Evolutionary conservation across 1,284 basidiomycete genomes (phyloP).

Genomic region (Paramarasmius palmivorus): DNA sequence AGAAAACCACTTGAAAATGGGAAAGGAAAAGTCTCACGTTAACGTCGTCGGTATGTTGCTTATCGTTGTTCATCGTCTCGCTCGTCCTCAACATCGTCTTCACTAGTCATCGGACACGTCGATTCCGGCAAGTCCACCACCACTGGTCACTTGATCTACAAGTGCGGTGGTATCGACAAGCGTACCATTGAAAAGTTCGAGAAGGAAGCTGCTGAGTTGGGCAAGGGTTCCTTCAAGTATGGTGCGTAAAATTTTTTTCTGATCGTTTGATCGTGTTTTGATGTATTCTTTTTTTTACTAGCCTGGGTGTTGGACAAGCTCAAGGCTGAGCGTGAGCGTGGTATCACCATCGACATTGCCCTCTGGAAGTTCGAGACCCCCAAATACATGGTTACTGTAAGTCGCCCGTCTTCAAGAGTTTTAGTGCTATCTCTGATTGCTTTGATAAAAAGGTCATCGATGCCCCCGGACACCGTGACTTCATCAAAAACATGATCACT

Average conservation of each 20-base stretch:
- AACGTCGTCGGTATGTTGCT: constrained; percentile 84
- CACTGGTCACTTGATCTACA: constrained; percentile 99
- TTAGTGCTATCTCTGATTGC: constrained; percentile 13
- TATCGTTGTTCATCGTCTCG: constrained; percentile 25
- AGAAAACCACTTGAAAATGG: constrained; percentile 71
- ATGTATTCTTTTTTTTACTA: constrained; percentile 35
- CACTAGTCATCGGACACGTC: constrained; percentile 95
- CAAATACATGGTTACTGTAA: constrained; percentile 85
- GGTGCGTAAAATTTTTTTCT: constrained; percentile 49
- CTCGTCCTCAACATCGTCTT: constrained; percentile 23
- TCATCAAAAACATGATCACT: constrained; percentile 99
- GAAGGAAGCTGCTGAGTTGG: constrained; percentile 99
- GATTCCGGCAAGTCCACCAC: constrained; percentile 99
- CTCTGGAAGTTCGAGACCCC: constrained; percentile 99
- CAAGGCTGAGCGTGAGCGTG: constrained; percentile 99
- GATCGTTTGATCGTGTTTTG: constrained; percentile 18
- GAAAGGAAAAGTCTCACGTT: constrained; percentile 88
- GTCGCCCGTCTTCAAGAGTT: constrained; percentile 24
- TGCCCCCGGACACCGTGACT: constrained; percentile 99
- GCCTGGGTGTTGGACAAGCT: constrained; percentile 99
- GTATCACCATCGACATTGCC: constrained; percentile 99
- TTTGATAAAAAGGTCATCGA: constrained; percentile 81
- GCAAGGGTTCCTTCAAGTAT: constrained; percentile 99
- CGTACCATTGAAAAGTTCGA: constrained; percentile 99
- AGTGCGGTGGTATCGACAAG: constrained; percentile 99